phyloP scores from a whole-genome alignment of 208 protist genomes.

The Porcisia deanei region DNA sequence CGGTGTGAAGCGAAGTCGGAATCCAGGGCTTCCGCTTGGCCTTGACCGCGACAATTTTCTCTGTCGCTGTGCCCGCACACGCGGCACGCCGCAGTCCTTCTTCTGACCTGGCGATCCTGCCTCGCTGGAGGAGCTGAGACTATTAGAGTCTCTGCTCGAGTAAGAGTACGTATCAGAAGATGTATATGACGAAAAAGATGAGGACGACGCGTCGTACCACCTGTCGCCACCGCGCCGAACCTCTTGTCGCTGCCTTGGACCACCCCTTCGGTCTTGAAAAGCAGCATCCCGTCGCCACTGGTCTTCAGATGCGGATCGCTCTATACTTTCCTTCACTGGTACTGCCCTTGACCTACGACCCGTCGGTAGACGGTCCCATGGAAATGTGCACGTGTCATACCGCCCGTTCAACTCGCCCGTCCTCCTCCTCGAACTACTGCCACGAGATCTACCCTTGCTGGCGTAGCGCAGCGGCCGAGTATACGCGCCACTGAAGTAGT shows the following conservation, averaged over 20 bases:
- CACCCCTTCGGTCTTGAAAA: too few relatives aligned
- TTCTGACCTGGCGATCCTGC: not conserved
- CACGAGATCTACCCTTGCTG: not conserved
- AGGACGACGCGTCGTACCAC: not conserved
- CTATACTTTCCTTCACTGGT: not conserved
- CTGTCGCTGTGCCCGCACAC: not conserved
- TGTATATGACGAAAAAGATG: constrained; percentile 10
- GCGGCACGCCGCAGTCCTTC: not conserved
- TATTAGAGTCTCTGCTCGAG: constrained; percentile 13
- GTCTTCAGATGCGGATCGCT: not conserved
- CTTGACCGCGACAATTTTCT: not conserved
- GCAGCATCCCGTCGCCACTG: not conserved
- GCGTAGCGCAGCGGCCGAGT: constrained; percentile 16
- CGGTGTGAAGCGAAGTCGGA: not conserved
- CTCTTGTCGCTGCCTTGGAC: not conserved
- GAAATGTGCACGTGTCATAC: not conserved
- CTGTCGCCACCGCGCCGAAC: not conserved
- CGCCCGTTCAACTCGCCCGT: not conserved
- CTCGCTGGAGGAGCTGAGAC: not conserved
- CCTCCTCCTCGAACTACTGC: not conserved
- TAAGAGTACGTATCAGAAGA: constrained; percentile 33
- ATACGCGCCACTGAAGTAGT: not conserved
- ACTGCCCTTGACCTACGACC: not conserved
- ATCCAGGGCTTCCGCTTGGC: not conserved
- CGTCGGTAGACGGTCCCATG: not conserved